These are phyloP conservation scores for Curvularia spicifera DNA, from an alignment of 2,329 filamentous ascomycete species.

Conservation along the genomic window DNA sequence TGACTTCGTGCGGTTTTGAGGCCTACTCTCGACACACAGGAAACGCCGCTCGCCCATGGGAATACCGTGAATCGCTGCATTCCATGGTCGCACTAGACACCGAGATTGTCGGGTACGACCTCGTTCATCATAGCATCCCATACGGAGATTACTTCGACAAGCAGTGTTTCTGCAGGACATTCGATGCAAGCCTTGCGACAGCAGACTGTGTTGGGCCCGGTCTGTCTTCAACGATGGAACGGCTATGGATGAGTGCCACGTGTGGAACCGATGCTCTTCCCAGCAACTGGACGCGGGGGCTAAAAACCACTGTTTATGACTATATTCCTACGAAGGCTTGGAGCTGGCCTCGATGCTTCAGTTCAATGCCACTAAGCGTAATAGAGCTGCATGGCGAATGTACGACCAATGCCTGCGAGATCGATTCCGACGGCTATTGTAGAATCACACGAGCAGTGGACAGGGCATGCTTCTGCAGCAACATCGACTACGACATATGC, in stretches of 20 bases:
- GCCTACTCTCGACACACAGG: conserved; percentile 38
- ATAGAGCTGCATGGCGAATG: conserved; percentile 31
- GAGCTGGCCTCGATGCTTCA: conserved; percentile 36
- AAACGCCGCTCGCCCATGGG: conserved; percentile 44
- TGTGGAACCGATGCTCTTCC: conserved; percentile 36
- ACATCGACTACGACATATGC: conserved; percentile 39
- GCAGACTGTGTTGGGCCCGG: conserved; percentile 29
- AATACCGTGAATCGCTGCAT: conserved; percentile 33
- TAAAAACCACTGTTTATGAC: conserved; percentile 33
- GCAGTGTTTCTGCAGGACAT: conserved; percentile 40
- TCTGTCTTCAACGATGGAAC: conserved; percentile 35
- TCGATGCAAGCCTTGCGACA: conserved; percentile 19
- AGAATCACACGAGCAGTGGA: conserved; percentile 35
- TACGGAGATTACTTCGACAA: conserved; percentile 43
- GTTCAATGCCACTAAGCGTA: conserved; percentile 32
- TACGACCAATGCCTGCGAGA: conserved; percentile 41
- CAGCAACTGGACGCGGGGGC: conserved; percentile 33
- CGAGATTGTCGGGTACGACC: conserved; percentile 44
- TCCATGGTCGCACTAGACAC: conserved; percentile 42
- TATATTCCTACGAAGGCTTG: conserved; percentile 41
- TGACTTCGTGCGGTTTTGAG: conserved; percentile 43
- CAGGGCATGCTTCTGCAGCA: conserved; percentile 38
- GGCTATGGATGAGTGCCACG: conserved; percentile 43
- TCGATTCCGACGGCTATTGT: conserved; percentile 42
- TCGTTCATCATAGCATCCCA: conserved; percentile 24